A percentile compares a stretch with the other conserved stretches of the same genome.
Evolutionary conservation across 2,329 filamentous ascomycete species (phyloP).

Genomic region (Sporothrix globosa): DNA sequence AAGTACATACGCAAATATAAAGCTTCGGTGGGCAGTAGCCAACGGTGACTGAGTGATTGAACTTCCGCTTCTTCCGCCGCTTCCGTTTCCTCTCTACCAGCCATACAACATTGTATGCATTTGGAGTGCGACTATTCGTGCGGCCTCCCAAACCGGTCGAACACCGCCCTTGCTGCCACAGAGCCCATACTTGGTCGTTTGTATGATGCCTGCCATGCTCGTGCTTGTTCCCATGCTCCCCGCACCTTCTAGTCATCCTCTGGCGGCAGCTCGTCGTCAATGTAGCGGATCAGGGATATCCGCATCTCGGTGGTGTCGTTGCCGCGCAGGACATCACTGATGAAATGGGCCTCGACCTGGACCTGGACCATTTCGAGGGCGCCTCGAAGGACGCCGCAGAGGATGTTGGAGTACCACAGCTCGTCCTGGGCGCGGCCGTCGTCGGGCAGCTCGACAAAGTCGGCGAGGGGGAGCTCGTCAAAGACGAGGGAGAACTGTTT

Average conservation of each 20-base stretch:
- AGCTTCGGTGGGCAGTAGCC: no score
- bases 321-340: slow-evolving; percentile 87
- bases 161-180: no score
- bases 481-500: slow-evolving; percentile 96
- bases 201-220: background rate
- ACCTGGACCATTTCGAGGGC: slow-evolving; percentile 99
- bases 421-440: slow-evolving; percentile 95
- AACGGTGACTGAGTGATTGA: no score
- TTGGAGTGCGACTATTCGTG: no score
- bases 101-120: no score
- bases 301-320: slow-evolving; percentile 98
- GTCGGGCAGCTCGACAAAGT: slow-evolving; percentile 96
- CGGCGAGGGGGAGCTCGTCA: slow-evolving; percentile 93
- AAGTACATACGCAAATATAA: no score
- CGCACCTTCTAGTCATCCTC: slow-evolving; percentile 75
- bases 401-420: slow-evolving; percentile 97
- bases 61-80: no score
- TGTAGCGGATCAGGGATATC: slow-evolving; percentile 86
- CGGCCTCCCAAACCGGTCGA: no score
- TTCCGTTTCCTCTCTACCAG: no score
- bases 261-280: slow-evolving; percentile 95
- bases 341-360: slow-evolving; percentile 96
- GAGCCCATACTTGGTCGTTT: no score
- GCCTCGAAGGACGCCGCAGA: slow-evolving; percentile 89
- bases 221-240: background rate